Evolutionary conservation across 257 asterid genomes (phyloP).

Genomic region (Gentiana dahurica): DNA sequence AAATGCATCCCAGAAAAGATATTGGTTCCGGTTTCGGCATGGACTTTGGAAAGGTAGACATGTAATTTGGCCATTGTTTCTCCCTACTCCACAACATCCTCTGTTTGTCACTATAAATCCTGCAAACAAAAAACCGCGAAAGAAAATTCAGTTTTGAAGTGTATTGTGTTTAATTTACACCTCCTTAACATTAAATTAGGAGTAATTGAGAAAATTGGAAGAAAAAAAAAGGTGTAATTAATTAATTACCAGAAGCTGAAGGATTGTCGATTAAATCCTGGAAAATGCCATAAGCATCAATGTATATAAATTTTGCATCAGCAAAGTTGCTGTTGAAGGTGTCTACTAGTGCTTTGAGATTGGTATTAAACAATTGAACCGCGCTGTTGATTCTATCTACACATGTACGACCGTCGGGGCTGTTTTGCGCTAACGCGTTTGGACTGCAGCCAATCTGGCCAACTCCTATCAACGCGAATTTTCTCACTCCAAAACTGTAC

Average conservation of each 20-base stretch:
- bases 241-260: conserved; percentile 43
- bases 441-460: conserved; percentile 98
- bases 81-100: conserved; percentile 93
- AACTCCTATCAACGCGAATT: conserved; percentile 54
- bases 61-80: conserved; percentile 93
- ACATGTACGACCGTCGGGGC: conserved; percentile 75
- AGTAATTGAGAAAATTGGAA: too few species aligned
- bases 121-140: too few species aligned
- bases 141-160: too few species aligned
- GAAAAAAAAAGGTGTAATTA: too few species aligned
- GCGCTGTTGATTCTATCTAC: conserved; percentile 62
- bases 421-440: conserved; percentile 82
- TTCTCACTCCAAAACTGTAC: conserved; percentile 75
- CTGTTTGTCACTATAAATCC: conserved; percentile 14
- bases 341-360: conserved; percentile 48
- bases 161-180: too few species aligned
- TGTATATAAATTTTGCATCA: conserved; percentile 57
- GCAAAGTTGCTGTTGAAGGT: conserved; percentile 47
- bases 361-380: conserved; percentile 53
- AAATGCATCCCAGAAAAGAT: conserved; percentile 87
- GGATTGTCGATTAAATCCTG: conserved; percentile 70
- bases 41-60: conserved; percentile 68
- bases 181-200: too few species aligned
- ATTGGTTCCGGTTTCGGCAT: conserved; percentile 51
- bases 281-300: conserved; percentile 73